phyloP scores from a whole-genome alignment of 495 filamentous ascomycete species.

The Daldinia concentrica region DNA sequence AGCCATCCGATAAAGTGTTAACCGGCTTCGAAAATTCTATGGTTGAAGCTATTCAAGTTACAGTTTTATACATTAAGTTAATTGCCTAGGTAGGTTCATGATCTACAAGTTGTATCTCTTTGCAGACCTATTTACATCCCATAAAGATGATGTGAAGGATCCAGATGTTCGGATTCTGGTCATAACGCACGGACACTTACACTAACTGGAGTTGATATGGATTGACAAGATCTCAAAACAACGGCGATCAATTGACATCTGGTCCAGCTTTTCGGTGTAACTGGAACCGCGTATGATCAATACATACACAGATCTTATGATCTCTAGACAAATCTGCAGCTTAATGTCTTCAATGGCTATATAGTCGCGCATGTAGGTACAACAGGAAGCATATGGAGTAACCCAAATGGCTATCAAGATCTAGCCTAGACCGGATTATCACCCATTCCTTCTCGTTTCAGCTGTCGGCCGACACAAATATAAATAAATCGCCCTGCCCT shows the following conservation, averaged over 20 bases:
- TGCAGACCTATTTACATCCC: background rate
- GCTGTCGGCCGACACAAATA: background rate
- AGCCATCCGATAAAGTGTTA: constrained; percentile 1
- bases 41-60: background rate
- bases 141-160: background rate
- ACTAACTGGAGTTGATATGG: background rate
- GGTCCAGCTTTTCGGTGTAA: constrained; percentile 8
- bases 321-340: background rate
- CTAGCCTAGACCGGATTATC: constrained; percentile 5
- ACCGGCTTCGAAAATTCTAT: background rate
- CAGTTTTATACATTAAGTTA: background rate
- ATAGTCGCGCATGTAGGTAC: background rate
- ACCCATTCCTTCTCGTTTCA: constrained; percentile 28
- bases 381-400: constrained; percentile 2
- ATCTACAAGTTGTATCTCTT: background rate
- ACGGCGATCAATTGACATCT: constrained; percentile 18
- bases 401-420: background rate
- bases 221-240: constrained; percentile 9
- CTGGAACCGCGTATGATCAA: constrained; percentile 2
- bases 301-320: constrained; percentile 14
- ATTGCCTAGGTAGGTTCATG: background rate
- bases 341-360: background rate
- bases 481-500: background rate
- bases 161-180: background rate
- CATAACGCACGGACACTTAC: background rate